A percentile compares a stretch with the other conserved stretches of the same genome.
Evolutionary conservation across 2,329 filamentous ascomycete genomes (phyloP).

Genomic region (Lachnellula willkommii): DNA sequence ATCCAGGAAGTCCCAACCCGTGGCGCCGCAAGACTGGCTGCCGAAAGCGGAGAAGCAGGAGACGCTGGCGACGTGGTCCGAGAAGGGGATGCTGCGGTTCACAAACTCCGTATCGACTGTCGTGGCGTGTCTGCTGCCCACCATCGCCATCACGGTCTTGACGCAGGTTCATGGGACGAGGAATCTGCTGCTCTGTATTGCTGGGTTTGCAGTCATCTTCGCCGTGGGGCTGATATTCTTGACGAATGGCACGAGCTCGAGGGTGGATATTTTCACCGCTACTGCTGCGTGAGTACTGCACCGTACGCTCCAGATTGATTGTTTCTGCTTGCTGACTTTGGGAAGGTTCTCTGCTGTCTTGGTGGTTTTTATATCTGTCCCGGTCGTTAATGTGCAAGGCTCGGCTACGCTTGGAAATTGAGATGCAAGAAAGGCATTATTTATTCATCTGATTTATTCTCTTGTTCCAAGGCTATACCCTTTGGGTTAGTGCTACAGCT

Average conservation of each 20-base stretch:
- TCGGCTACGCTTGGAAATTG: too few relatives aligned
- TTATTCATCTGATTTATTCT: too few relatives aligned
- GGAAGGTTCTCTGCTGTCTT: conserved; percentile 2
- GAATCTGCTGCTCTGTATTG: conserved; percentile 3
- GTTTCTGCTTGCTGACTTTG: background rate
- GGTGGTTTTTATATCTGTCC: conserved; percentile 1
- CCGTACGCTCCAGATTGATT: background rate
- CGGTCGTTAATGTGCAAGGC: too few relatives aligned
- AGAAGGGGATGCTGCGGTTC: background rate
- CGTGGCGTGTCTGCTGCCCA: conserved; percentile 8
- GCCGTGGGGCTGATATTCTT: conserved; percentile 9
- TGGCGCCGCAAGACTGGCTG: background rate
- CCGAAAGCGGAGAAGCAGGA: background rate
- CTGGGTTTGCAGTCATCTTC: conserved; percentile 7
- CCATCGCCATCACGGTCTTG: conserved; percentile 6
- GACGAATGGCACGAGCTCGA: background rate
- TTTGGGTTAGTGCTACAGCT: too few relatives aligned
- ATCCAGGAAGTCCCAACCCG: background rate
- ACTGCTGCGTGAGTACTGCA: conserved; percentile 6
- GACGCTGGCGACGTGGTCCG: background rate
- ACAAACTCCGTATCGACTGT: conserved; percentile 6
- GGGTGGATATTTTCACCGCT: conserved; percentile 11
- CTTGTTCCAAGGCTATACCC: too few relatives aligned
- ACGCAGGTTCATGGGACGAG: background rate
- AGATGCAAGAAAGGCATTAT: too few relatives aligned